Percentiles rank a stretch among this genome's conserved stretches.
Evolutionary conservation across 1,284 basidiomycete genomes (phyloP).

Genomic region (Ustilago lituana): DNA sequence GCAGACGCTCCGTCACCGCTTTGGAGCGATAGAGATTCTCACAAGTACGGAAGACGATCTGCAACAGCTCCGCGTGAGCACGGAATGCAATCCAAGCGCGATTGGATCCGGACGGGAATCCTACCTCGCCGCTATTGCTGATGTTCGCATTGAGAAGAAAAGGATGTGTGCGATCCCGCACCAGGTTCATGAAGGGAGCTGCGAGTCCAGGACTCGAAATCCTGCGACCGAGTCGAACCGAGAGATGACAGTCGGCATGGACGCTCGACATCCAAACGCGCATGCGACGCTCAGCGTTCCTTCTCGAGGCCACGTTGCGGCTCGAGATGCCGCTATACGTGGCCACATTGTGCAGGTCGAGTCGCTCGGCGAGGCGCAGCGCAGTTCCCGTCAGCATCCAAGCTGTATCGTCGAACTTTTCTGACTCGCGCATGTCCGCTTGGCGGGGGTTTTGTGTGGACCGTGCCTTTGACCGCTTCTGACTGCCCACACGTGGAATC

Average conservation of each 20-base stretch:
- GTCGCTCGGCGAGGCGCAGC: conserved; percentile 47
- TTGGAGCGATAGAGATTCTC: conserved; percentile 50
- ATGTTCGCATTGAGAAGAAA: conserved; percentile 39
- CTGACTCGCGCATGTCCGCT: conserved; percentile 43
- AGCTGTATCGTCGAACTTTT: conserved; percentile 53
- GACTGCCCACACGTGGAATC: conserved; percentile 13
- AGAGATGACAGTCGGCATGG: conserved; percentile 53
- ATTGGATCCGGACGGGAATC: conserved; percentile 37
- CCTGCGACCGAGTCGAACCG: conserved; percentile 48
- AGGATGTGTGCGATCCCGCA: conserved; percentile 48
- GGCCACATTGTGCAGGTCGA: conserved; percentile 51
- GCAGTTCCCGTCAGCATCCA: conserved; percentile 55
- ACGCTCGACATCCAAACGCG: conserved; percentile 56
- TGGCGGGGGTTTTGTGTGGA: conserved; percentile 24
- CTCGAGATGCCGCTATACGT: conserved; percentile 49
- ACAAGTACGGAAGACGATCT: conserved; percentile 50
- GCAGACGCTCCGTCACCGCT: conserved; percentile 40
- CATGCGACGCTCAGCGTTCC: conserved; percentile 49
- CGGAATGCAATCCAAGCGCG: conserved; percentile 51
- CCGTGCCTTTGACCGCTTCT: conserved; percentile 1
- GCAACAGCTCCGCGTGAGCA: conserved; percentile 42
- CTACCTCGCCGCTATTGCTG: conserved; percentile 34
- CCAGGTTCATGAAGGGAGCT: conserved; percentile 49
- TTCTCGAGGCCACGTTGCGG: conserved; percentile 28
- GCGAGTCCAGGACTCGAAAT: conserved; percentile 51